Conservation (phyloP, 192 early-diverging fungal genomes). For the Jimgerdemannia lactiflua region DNA sequence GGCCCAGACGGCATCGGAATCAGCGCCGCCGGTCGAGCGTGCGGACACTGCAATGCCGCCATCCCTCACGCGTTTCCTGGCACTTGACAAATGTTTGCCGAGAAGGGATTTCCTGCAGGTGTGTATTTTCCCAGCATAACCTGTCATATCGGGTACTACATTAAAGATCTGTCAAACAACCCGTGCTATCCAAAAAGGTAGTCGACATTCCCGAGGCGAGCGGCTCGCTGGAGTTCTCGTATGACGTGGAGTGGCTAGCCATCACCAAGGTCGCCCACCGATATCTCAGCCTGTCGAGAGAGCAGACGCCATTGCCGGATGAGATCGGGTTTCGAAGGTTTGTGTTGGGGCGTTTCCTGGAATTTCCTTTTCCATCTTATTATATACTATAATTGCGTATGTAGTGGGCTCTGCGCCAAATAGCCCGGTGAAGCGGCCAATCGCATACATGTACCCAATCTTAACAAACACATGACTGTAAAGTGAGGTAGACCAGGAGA, state of each 20-base stretch:
- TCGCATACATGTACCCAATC: no score
- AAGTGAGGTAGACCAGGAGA: constrained; percentile 56
- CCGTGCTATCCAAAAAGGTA: constrained; percentile 34
- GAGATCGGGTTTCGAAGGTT: constrained; percentile 41
- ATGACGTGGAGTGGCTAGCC: constrained; percentile 84
- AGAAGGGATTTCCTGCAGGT: constrained; percentile 82
- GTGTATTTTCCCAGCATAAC: neutral
- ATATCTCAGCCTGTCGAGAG: constrained; percentile 42
- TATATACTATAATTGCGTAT: neutral
- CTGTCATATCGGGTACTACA: no score
- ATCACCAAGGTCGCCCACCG: constrained; percentile 62
- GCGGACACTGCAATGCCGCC: constrained; percentile 10
- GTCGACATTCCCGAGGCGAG: constrained; percentile 41
- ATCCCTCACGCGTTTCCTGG: constrained; percentile 75
- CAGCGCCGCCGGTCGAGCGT: constrained; percentile 34
- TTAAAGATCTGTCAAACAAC: no score
- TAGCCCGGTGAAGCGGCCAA: no score
- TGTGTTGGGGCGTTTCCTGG: neutral
- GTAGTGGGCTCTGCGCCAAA: neutral
- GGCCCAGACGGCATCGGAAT: constrained; percentile 57
- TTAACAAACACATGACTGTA: neutral
- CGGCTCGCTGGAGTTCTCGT: constrained; percentile 57
- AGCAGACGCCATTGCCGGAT: constrained; percentile 48
- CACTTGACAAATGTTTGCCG: constrained; percentile 93
- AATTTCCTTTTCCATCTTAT: constrained; percentile 3